These are phyloP conservation scores for Breviolum minutum DNA, from an alignment of 73 alveolate genomes.

Conservation along the genomic window DNA sequence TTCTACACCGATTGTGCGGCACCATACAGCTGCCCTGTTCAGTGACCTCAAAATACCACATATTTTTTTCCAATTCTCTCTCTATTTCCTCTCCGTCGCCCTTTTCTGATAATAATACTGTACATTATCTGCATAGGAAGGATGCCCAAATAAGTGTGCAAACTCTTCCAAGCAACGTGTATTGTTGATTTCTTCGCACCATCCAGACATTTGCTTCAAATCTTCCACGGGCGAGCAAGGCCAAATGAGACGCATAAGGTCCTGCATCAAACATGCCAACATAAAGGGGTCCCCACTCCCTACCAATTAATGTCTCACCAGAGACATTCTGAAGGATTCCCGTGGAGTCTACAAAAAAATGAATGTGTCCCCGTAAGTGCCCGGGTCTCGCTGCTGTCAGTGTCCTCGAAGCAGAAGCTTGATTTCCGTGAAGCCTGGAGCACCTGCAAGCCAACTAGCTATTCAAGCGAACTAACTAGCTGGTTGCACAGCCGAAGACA, in stretches of 20 bases:
- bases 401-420: conserved; percentile 74
- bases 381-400: too few relatives aligned
- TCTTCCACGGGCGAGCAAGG: conserved; percentile 70
- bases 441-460: background rate
- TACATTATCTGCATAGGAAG: too few relatives aligned
- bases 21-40: background rate
- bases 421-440: conserved; percentile 40
- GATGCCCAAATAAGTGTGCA: background rate
- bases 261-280: background rate
- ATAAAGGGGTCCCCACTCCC: background rate
- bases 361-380: too few relatives aligned
- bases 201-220: conserved; percentile 38
- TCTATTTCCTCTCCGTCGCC: too few relatives aligned
- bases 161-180: conserved; percentile 21
- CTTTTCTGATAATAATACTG: too few relatives aligned
- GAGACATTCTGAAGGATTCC: too few relatives aligned
- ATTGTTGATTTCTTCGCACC: conserved; percentile 84
- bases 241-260: conserved; percentile 79
- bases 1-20: background rate
- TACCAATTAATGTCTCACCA: background rate
- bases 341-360: too few relatives aligned
- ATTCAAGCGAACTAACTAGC: background rate
- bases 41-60: background rate
- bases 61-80: too few relatives aligned
- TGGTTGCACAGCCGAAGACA: background rate